Percentiles rank a stretch among this genome's conserved stretches.
Conservation (phyloP, 352 stramenopile species). For the Halophytophthora polymorphica region DNA sequence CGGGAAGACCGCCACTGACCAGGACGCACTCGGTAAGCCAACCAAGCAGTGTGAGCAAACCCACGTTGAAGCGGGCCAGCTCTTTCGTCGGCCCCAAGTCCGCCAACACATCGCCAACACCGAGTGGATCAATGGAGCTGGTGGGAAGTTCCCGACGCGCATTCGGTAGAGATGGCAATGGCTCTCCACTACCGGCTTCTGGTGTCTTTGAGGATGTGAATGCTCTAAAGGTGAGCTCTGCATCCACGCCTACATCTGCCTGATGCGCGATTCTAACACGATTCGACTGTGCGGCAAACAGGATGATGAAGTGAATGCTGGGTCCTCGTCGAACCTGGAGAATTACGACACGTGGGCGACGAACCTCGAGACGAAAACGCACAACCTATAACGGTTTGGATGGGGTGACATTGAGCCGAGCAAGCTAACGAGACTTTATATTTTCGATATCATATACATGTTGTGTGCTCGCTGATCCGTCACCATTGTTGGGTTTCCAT, state of each 20-base stretch:
- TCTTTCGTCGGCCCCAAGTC: conserved; percentile 27
- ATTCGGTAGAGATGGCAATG: no score
- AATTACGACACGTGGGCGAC: conserved; percentile 58
- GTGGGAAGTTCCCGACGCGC: no score
- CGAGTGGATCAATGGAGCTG: background rate
- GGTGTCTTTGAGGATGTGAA: no score
- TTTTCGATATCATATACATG: background rate
- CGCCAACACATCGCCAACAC: conserved; percentile 14
- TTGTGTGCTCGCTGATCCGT: no score
- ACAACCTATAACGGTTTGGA: conserved; percentile 17
- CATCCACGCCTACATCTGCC: background rate
- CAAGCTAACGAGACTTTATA: background rate
- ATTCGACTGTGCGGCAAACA: background rate
- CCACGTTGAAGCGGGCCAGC: conserved; percentile 15
- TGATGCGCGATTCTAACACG: no score
- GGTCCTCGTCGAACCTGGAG: conserved; percentile 34
- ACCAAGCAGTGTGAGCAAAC: conserved; percentile 28
- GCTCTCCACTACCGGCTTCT: no score
- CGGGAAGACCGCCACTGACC: conserved; percentile 14
- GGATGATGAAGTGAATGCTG: conserved; percentile 3
- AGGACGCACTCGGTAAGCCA: conserved; percentile 22
- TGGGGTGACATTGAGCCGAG: background rate
- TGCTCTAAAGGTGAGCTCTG: no score
- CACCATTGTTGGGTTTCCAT: no score
- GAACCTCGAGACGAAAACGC: conserved; percentile 53